These are phyloP conservation scores for Aquanectria penicillioides DNA, from an alignment of 2,329 filamentous ascomycete genomes.

Conservation along the genomic window DNA sequence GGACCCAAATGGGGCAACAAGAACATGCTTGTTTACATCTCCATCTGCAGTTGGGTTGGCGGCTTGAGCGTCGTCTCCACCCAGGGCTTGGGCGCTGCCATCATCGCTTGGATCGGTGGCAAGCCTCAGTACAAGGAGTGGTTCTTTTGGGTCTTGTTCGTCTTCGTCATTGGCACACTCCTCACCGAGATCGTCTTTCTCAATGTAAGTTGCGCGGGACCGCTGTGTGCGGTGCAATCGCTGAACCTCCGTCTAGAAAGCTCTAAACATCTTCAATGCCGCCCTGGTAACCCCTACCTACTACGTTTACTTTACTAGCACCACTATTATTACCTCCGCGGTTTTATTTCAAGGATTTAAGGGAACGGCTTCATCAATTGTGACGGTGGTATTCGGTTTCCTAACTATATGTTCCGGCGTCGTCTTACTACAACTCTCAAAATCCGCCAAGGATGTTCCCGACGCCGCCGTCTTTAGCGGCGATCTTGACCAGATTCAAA, in stretches of 20 bases:
- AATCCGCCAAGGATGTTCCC: constrained; percentile 96
- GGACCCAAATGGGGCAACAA: constrained; percentile 93
- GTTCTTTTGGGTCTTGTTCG: constrained; percentile 92
- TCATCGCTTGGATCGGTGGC: constrained; percentile 85
- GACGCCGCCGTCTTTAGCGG: constrained; percentile 92
- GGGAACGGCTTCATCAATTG: constrained; percentile 80
- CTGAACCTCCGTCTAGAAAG: constrained; percentile 78
- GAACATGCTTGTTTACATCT: constrained; percentile 97
- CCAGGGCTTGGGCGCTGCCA: constrained; percentile 90
- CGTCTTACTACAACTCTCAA: constrained; percentile 92
- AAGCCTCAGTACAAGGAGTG: constrained; percentile 94
- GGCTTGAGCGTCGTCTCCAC: constrained; percentile 95
- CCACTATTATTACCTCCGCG: constrained; percentile 93
- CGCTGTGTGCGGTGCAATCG: constrained; percentile 17
- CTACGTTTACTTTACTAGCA: constrained; percentile 97
- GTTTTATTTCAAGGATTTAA: constrained; percentile 95
- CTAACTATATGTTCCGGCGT: constrained; percentile 93
- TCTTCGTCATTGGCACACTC: constrained; percentile 90
- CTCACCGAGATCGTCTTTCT: constrained; percentile 94
- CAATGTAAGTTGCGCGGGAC: constrained; percentile 73
- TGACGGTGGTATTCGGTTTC: constrained; percentile 93
- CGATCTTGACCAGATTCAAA: constrained; percentile 93
- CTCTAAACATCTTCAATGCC: constrained; percentile 95
- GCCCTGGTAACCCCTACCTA: constrained; percentile 97
- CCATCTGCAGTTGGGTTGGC: constrained; percentile 94